These are phyloP conservation scores for Schwanniomyces pseudopolymorphus DNA, from an alignment of 805 yeast genomes.

Conservation along the genomic window DNA sequence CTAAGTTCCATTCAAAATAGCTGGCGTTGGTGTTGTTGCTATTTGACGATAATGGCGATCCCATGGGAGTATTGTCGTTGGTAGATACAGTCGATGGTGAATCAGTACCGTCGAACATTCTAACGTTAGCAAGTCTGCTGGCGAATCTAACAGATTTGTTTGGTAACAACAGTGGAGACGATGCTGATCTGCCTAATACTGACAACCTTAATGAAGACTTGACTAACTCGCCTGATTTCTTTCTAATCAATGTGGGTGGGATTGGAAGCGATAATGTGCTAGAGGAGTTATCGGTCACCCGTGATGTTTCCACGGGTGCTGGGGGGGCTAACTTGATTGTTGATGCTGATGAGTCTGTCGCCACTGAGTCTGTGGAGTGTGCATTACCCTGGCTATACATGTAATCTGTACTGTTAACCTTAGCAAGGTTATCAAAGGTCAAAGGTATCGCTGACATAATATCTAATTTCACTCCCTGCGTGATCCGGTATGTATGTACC, in stretches of 20 bases:
- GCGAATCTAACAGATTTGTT: slow-evolving; percentile 66
- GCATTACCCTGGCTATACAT: slow-evolving; percentile 1
- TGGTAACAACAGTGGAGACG: slow-evolving; percentile 25
- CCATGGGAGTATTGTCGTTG: slow-evolving; percentile 50
- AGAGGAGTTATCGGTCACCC: background rate
- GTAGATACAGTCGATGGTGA: slow-evolving; percentile 63
- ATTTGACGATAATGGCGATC: slow-evolving; percentile 23
- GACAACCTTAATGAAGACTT: slow-evolving; percentile 65
- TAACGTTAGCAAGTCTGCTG: slow-evolving; percentile 56
- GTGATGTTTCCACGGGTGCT: background rate
- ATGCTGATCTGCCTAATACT: slow-evolving; percentile 19
- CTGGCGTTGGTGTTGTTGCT: slow-evolving; percentile 12
- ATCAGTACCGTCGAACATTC: slow-evolving; percentile 60
- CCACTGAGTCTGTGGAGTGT: slow-evolving; percentile 12
- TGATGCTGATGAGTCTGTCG: slow-evolving; percentile 8
- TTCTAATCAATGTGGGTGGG: slow-evolving; percentile 52
- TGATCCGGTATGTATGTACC: background rate
- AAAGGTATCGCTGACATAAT: background rate
- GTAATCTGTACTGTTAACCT: background rate
- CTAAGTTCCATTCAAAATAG: slow-evolving; percentile 25
- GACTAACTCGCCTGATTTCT: slow-evolving; percentile 83
- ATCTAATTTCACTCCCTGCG: background rate
- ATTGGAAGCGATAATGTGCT: background rate
- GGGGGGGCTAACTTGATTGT: slow-evolving; percentile 11
- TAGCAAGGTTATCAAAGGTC: slow-evolving; percentile 1